Evolutionary conservation across 768 basidiomycete species (phyloP).

Genomic region (Tylopilus intermedius): DNA sequence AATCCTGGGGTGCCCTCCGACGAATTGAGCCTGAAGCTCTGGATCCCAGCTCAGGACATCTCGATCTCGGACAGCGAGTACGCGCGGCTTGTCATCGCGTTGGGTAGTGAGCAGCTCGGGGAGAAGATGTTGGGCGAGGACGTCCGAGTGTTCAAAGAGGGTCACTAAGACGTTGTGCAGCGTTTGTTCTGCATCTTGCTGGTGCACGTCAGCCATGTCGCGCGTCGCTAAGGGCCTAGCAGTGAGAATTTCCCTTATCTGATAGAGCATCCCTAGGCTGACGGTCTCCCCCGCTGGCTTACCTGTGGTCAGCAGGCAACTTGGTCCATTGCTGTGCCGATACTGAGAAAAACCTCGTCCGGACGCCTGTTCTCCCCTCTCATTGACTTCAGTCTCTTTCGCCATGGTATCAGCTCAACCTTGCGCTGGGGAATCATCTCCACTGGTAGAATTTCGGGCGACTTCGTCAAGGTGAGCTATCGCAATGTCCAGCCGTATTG

Average conservation of each 20-base stretch:
- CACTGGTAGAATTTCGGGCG: constrained; percentile 65
- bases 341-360: not conserved
- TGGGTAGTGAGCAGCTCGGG: constrained; percentile 43
- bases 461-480: constrained; percentile 57
- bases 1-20: constrained; percentile 85
- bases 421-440: constrained; percentile 87
- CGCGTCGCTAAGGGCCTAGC: not conserved
- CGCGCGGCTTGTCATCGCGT: constrained; percentile 14
- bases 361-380: not conserved
- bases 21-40: constrained; percentile 53
- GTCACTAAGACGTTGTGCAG: constrained; percentile 35
- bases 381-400: not conserved
- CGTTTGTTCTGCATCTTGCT: constrained; percentile 8
- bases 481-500: not conserved
- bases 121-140: constrained; percentile 48
- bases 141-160: constrained; percentile 67
- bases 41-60: constrained; percentile 55
- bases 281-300: not conserved
- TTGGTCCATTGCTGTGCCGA: too few species aligned
- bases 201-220: constrained; percentile 3
- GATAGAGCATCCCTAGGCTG: not conserved
- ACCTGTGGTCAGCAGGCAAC: constrained; percentile 8
- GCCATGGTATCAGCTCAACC: constrained; percentile 25
- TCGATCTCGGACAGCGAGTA: constrained; percentile 37
- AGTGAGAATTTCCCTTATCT: constrained; percentile 5